Conservation (phyloP, 208 protist genomes). For the Wallacemonas rigidus region DNA sequence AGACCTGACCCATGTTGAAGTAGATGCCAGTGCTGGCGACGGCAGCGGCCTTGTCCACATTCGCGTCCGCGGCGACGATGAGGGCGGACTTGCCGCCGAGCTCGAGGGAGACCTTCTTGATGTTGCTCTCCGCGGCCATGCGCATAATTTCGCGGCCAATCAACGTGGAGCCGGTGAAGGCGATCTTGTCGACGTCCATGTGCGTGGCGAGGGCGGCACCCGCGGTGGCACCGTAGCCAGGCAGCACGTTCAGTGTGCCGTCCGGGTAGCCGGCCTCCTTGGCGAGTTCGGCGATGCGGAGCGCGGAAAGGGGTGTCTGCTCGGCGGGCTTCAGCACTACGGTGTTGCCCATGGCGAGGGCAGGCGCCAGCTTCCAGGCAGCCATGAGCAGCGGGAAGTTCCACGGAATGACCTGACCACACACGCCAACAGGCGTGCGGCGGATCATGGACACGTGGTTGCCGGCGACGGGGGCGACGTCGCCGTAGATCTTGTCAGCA, state of each 20-base stretch:
- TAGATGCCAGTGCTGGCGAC: constrained; percentile 66
- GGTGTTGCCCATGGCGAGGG: constrained; percentile 83
- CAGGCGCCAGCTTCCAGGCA: constrained; percentile 86
- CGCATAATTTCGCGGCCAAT: constrained; percentile 75
- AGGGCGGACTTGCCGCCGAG: constrained; percentile 92
- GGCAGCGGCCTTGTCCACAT: constrained; percentile 65
- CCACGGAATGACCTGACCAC: constrained; percentile 89
- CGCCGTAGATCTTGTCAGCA: constrained; percentile 90
- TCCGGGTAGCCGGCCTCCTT: constrained; percentile 83
- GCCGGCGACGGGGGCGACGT: constrained; percentile 57
- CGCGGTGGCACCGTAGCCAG: constrained; percentile 76
- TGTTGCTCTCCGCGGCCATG: constrained; percentile 61
- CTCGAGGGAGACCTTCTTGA: constrained; percentile 86
- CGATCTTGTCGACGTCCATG: constrained; percentile 89
- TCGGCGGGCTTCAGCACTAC: constrained; percentile 92
- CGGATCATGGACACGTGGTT: constrained; percentile 69
- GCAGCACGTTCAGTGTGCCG: constrained; percentile 89
- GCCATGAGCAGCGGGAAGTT: constrained; percentile 93
- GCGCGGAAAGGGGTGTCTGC: constrained; percentile 85
- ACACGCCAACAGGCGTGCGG: constrained; percentile 86
- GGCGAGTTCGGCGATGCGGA: constrained; percentile 78
- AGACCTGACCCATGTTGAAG: constrained; percentile 87
- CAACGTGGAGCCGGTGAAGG: constrained; percentile 88
- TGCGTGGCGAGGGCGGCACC: constrained; percentile 64
- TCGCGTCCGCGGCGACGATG: constrained; percentile 85